phyloP scores from a whole-genome alignment of 2,329 filamentous ascomycete species.

The Trichophyton benhamiae region DNA sequence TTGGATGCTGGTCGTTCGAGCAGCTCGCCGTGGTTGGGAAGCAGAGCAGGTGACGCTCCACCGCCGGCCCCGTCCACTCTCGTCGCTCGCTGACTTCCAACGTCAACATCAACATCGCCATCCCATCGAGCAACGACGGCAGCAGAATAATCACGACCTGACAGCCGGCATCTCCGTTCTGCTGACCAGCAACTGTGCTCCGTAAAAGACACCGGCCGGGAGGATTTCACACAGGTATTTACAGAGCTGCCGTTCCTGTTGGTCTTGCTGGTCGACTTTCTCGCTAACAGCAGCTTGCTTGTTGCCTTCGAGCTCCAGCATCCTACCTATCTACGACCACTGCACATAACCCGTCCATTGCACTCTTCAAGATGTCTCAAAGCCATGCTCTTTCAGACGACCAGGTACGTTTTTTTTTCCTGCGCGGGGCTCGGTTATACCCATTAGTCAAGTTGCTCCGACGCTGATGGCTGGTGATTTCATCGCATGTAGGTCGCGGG shows the following conservation, averaged over 20 bases:
- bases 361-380: conserved; percentile 70
- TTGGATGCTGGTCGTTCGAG: background rate
- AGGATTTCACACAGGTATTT: background rate
- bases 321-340: background rate
- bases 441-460: background rate
- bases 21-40: background rate
- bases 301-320: background rate
- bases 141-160: background rate
- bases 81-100: background rate
- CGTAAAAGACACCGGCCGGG: background rate
- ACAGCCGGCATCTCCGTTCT: background rate
- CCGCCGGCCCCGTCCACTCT: background rate
- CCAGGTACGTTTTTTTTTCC: conserved; percentile 53
- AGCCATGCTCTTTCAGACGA: conserved; percentile 92
- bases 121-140: background rate
- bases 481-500: conserved; percentile 60
- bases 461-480: background rate
- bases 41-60: conserved; percentile 4
- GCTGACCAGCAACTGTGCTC: background rate
- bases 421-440: conserved; percentile 1
- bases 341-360: background rate
- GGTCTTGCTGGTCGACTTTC: background rate
- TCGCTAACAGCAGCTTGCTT: background rate
- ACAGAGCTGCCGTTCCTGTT: background rate
- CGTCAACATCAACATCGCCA: background rate